A percentile compares a stretch with the other conserved stretches of the same genome.
These are phyloP conservation scores for Astraeus odoratus DNA, from an alignment of 768 basidiomycete genomes.

Conservation along the genomic window DNA sequence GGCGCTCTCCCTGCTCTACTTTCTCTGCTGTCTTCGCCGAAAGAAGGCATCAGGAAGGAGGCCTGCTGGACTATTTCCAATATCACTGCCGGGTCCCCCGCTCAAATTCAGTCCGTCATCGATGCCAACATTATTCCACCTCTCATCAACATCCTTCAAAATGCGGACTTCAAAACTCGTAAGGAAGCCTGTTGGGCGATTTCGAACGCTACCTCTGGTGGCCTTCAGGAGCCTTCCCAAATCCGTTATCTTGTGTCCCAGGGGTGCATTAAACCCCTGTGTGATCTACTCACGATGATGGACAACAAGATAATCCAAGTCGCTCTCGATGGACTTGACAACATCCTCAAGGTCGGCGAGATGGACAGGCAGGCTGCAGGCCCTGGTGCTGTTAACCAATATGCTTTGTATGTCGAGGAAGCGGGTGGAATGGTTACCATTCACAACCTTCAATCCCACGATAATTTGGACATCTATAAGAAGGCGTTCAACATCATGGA, in stretches of 20 bases:
- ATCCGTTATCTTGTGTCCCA: slow-evolving; percentile 97
- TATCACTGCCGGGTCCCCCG: slow-evolving; percentile 93
- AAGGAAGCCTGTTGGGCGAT: slow-evolving; percentile 99
- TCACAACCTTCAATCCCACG: slow-evolving; percentile 98
- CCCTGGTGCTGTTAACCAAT: slow-evolving; percentile 82
- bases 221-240: slow-evolving; percentile 91
- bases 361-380: slow-evolving; percentile 81
- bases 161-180: slow-evolving; percentile 98
- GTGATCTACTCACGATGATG: slow-evolving; percentile 95
- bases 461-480: slow-evolving; percentile 99
- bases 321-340: slow-evolving; percentile 95
- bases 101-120: slow-evolving; percentile 95
- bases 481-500: slow-evolving; percentile 99
- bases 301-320: slow-evolving; percentile 99
- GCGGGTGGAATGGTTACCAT: slow-evolving; percentile 98
- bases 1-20: slow-evolving; percentile 94
- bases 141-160: slow-evolving; percentile 94
- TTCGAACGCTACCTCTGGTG: slow-evolving; percentile 97
- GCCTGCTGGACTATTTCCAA: slow-evolving; percentile 99
- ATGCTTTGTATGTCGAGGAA: slow-evolving; percentile 93
- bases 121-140: slow-evolving; percentile 98
- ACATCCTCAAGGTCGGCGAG: slow-evolving; percentile 97
- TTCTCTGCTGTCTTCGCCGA: slow-evolving; percentile 88
- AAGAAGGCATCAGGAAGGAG: slow-evolving; percentile 98
- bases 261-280: slow-evolving; percentile 97